phyloP scores from a whole-genome alignment of 108 stramenopile genomes.

The Fistulifera solaris region DNA sequence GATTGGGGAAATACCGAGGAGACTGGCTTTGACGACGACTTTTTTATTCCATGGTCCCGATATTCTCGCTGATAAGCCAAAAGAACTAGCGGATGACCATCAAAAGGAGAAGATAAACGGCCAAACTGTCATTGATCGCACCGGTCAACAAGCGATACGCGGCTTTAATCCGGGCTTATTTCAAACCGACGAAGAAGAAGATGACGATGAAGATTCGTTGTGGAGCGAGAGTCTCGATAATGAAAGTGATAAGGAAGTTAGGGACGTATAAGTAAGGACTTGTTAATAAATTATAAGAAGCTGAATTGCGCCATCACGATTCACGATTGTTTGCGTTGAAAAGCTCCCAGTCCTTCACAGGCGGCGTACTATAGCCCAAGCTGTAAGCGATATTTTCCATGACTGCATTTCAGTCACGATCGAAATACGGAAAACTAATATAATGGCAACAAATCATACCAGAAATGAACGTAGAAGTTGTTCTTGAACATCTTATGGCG shows the following conservation, averaged over 20 bases:
- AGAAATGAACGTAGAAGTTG: too few species aligned
- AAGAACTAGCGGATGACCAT: conserved; percentile 20
- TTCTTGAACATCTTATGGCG: too few species aligned
- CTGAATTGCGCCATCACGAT: neutral
- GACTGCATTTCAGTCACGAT: too few species aligned
- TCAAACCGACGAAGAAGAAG: conserved; percentile 16
- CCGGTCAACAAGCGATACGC: neutral
- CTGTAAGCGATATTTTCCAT: too few species aligned
- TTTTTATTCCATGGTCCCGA: conserved; percentile 14
- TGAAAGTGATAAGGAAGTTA: neutral
- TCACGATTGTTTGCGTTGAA: too few species aligned
- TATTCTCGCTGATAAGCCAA: conserved; percentile 11
- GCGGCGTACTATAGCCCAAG: too few species aligned
- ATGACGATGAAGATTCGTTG: conserved; percentile 11
- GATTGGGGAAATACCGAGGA: conserved; percentile 31
- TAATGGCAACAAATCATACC: too few species aligned
- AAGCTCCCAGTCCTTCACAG: too few species aligned
- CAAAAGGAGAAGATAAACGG: conserved; percentile 1
- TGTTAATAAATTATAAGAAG: neutral
- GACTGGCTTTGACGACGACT: conserved; percentile 21
- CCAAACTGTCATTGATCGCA: neutral
- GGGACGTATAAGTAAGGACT: too few species aligned
- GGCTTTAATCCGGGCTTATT: conserved; percentile 1
- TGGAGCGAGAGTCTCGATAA: neutral
- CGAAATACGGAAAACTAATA: too few species aligned